These are phyloP conservation scores for Hypericum androsaemum DNA, from an alignment of 345 rosid genomes.

Conservation along the genomic window DNA sequence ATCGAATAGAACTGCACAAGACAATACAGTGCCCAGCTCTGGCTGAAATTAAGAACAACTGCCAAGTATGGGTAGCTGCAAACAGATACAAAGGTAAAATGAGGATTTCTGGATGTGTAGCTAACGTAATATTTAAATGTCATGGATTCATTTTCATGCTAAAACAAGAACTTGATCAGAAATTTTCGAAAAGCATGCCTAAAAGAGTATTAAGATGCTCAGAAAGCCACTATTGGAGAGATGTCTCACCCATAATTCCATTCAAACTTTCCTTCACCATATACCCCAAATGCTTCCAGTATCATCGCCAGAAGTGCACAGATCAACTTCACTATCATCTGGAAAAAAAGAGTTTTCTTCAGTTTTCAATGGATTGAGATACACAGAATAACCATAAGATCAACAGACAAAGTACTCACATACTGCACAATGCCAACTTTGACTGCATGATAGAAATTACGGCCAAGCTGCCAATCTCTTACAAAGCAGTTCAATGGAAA, in stretches of 20 bases:
- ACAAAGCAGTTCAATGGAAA: constrained; percentile 69
- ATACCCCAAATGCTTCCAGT: constrained; percentile 84
- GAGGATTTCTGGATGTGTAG: constrained; percentile 4
- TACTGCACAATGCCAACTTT: constrained; percentile 98
- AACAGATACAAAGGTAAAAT: constrained; percentile 6
- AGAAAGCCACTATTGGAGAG: background rate
- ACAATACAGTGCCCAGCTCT: constrained; percentile 95
- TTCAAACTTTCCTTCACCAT: constrained; percentile 94
- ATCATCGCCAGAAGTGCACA: constrained; percentile 92
- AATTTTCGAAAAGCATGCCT: background rate
- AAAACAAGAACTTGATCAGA: background rate
- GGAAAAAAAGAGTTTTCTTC: constrained; percentile 15
- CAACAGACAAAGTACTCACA: constrained; percentile 38
- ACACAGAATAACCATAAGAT: constrained; percentile 1
- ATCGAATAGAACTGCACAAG: constrained; percentile 91
- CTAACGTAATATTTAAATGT: too few relatives aligned
- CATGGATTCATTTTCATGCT: too few relatives aligned
- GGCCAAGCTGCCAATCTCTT: constrained; percentile 83
- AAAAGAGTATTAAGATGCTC: constrained; percentile 1
- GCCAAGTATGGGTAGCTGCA: constrained; percentile 95
- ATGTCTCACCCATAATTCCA: constrained; percentile 84
- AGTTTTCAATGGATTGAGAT: constrained; percentile 10
- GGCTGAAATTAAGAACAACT: constrained; percentile 92
- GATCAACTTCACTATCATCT: constrained; percentile 93
- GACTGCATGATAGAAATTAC: constrained; percentile 81